Conservation (phyloP, 495 filamentous ascomycete species). For the Tuber magnatum region DNA sequence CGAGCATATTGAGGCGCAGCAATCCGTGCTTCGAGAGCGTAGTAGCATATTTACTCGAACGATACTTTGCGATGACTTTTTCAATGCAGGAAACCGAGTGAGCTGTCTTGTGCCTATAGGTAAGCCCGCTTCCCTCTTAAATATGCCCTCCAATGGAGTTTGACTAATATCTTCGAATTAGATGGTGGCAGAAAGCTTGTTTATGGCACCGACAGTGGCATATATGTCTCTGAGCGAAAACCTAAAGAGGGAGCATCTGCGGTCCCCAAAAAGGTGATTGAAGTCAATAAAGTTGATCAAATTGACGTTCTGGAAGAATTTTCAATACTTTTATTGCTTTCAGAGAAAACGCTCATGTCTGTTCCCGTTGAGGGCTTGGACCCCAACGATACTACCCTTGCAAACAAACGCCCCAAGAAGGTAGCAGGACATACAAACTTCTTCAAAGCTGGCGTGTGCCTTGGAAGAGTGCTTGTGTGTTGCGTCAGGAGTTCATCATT, state of each 20-base stretch:
- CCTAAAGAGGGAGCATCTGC: slow-evolving; percentile 65
- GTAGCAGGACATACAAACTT: slow-evolving; percentile 96
- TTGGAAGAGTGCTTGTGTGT: slow-evolving; percentile 89
- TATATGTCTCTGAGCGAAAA: slow-evolving; percentile 83
- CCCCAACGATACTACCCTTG: slow-evolving; percentile 60
- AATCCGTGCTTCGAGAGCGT: slow-evolving; percentile 71
- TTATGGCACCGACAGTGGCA: slow-evolving; percentile 85
- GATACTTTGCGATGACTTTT: slow-evolving; percentile 76
- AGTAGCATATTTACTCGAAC: slow-evolving; percentile 92
- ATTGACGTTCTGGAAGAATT: slow-evolving; percentile 96
- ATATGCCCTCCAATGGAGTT: slow-evolving; percentile 13
- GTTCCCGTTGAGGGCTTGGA: slow-evolving; percentile 81
- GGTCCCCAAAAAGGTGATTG: slow-evolving; percentile 75
- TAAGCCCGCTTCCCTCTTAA: slow-evolving; percentile 48
- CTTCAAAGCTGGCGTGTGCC: slow-evolving; percentile 93
- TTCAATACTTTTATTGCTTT: slow-evolving; percentile 78
- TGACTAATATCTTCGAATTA: slow-evolving; percentile 32
- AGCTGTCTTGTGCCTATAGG: slow-evolving; percentile 89
- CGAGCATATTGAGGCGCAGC: slow-evolving; percentile 85
- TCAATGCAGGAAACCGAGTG: slow-evolving; percentile 70
- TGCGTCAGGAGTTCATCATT: slow-evolving; percentile 85
- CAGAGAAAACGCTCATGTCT: slow-evolving; percentile 82
- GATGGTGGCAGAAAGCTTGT: slow-evolving; percentile 94
- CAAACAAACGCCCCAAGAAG: slow-evolving; percentile 86
- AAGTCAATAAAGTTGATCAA: slow-evolving; percentile 80